A percentile compares a stretch with the other conserved stretches of the same genome.
phyloP scores from a whole-genome alignment of 1,284 basidiomycete genomes.

The Naganishia liquefaciens region DNA sequence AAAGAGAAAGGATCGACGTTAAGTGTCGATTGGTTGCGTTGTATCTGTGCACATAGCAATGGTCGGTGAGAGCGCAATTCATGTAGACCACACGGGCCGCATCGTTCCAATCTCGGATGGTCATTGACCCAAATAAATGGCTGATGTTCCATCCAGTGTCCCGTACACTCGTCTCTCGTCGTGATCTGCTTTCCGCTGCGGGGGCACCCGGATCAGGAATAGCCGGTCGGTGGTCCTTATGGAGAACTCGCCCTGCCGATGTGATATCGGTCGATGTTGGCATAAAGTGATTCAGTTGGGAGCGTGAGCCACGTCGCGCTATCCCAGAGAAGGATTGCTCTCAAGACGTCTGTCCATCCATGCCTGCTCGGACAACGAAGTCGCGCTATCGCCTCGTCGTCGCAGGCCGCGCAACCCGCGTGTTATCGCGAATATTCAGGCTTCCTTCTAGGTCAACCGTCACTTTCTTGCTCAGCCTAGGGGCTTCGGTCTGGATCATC shows the following conservation, averaged over 20 bases:
- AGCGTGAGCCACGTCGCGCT: too few species aligned
- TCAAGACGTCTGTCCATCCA: neutral
- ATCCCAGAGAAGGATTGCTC: neutral
- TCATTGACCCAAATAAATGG: too few species aligned
- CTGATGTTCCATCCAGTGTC: too few species aligned
- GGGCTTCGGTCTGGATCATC: slow-evolving; percentile 25
- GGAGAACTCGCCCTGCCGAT: too few species aligned
- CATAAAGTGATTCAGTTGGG: neutral
- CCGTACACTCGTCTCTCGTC: too few species aligned
- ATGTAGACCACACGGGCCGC: too few species aligned
- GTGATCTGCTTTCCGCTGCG: too few species aligned
- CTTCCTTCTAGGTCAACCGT: slow-evolving; percentile 12
- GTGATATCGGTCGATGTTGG: neutral
- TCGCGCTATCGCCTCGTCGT: slow-evolving; percentile 14
- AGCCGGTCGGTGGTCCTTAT: too few species aligned
- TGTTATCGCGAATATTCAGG: slow-evolving; percentile 8
- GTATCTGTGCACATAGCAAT: neutral
- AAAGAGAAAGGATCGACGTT: slow-evolving; percentile 27
- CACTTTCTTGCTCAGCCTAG: slow-evolving; percentile 20
- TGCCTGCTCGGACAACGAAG: slow-evolving; percentile 6
- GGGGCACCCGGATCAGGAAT: too few species aligned
- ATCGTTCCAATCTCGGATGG: too few species aligned
- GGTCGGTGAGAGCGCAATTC: neutral
- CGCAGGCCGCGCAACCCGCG: slow-evolving; percentile 11
- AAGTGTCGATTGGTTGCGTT: neutral